Percentiles rank a stretch among this genome's conserved stretches.
These are phyloP conservation scores for Cladosporium halotolerans DNA, from an alignment of 2,329 filamentous ascomycete genomes.

Conservation along the genomic window DNA sequence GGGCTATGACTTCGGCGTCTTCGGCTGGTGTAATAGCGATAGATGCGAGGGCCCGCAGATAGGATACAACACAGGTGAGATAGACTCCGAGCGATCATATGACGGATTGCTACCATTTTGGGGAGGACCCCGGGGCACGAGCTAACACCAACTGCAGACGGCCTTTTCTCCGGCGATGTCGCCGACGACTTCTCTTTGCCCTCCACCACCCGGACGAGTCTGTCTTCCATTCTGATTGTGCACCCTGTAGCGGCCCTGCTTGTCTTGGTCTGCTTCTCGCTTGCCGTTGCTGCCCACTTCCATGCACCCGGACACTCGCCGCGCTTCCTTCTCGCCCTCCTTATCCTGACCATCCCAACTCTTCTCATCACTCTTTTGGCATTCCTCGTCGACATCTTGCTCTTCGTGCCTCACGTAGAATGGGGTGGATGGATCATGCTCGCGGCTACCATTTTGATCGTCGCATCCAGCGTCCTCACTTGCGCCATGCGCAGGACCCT, in stretches of 20 bases:
- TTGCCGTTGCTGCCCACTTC: conserved; percentile 76
- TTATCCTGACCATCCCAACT: conserved; percentile 81
- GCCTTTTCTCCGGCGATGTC: conserved; percentile 41
- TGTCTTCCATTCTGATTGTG: conserved; percentile 86
- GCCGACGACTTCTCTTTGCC: conserved; percentile 54
- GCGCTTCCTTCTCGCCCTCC: conserved; percentile 74
- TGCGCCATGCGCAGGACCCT: conserved; percentile 93
- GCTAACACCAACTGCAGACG: conserved; percentile 32
- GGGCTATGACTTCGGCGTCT: conserved; percentile 80
- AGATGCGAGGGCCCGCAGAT: conserved; percentile 68
- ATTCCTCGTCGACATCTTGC: conserved; percentile 85
- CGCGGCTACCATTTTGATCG: conserved; percentile 78
- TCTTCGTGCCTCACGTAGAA: conserved; percentile 88
- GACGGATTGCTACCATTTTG: background rate
- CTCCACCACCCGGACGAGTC: conserved; percentile 58
- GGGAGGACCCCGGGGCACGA: background rate
- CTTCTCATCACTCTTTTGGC: conserved; percentile 77
- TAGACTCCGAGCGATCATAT: conserved; percentile 2
- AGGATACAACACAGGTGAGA: conserved; percentile 78
- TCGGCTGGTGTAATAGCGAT: conserved; percentile 70
- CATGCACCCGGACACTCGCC: conserved; percentile 85
- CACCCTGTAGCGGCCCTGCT: conserved; percentile 86
- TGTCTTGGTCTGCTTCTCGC: conserved; percentile 73
- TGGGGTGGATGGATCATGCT: conserved; percentile 95
- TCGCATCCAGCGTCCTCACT: conserved; percentile 74